These are phyloP conservation scores for Omphalotus guepiniiformis DNA, from an alignment of 768 basidiomycete genomes.

Conservation along the genomic window DNA sequence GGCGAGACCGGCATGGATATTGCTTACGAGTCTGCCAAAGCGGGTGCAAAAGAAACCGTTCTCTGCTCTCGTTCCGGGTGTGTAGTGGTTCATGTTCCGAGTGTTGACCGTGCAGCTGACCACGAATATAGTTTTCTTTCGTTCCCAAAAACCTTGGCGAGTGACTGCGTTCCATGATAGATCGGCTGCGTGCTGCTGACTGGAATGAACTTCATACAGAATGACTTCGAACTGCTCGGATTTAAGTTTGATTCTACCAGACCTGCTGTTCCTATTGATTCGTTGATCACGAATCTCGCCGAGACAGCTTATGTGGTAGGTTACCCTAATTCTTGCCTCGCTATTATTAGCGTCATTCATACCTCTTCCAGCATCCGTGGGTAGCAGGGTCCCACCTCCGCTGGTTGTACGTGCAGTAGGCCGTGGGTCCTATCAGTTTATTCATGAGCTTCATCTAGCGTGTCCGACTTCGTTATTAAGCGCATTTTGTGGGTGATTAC, in stretches of 20 bases:
- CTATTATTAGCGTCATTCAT: neutral
- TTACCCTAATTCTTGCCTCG: constrained; percentile 4
- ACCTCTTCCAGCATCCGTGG: constrained; percentile 49
- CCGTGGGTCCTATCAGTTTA: neutral
- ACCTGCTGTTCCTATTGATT: constrained; percentile 37
- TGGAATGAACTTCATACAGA: constrained; percentile 28
- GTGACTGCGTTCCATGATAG: constrained; percentile 9
- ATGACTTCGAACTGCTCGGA: constrained; percentile 55
- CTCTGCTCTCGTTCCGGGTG: constrained; percentile 51
- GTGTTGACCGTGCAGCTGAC: neutral
- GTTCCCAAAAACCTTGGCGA: constrained; percentile 52
- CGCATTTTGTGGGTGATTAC: constrained; percentile 58
- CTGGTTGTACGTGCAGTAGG: constrained; percentile 43
- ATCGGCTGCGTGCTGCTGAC: neutral
- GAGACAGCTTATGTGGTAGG: constrained; percentile 50
- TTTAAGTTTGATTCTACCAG: constrained; percentile 35
- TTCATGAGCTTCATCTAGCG: constrained; percentile 17
- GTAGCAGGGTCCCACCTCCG: constrained; percentile 49
- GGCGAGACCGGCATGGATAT: constrained; percentile 66
- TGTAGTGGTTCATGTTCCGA: constrained; percentile 1
- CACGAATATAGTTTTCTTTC: constrained; percentile 40
- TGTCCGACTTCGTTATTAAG: constrained; percentile 57
- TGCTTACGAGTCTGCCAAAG: constrained; percentile 45
- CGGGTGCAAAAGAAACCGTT: constrained; percentile 46
- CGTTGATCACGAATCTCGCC: constrained; percentile 53